Evolutionary conservation across 345 rosid genomes (phyloP).

Genomic region (Eucalyptus virginea): DNA sequence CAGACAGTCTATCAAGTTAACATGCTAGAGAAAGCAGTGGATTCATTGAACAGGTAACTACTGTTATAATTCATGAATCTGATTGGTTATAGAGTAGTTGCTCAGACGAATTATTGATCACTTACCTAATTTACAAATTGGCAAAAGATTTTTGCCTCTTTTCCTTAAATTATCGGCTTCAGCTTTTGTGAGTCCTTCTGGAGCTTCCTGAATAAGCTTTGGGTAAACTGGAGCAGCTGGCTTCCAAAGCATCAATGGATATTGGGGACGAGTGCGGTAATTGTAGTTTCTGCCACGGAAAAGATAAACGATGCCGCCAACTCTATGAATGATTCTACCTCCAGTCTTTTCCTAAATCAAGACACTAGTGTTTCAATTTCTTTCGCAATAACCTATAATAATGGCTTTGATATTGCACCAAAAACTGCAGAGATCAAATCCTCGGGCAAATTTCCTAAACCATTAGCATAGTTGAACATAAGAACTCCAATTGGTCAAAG

Average conservation of each 20-base stretch:
- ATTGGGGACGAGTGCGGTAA: constrained; percentile 63
- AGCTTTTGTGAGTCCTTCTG: constrained; percentile 66
- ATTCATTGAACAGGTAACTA: not conserved
- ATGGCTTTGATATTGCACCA: not conserved
- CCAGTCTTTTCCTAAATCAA: constrained; percentile 62
- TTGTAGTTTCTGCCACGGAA: constrained; percentile 91
- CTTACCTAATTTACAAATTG: constrained; percentile 79
- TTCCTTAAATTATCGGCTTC: constrained; percentile 56
- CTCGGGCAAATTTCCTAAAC: not conserved
- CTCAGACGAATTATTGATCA: not conserved
- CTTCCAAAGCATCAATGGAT: constrained; percentile 92
- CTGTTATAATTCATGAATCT: not conserved
- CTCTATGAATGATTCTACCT: constrained; percentile 68
- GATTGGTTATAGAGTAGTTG: not conserved
- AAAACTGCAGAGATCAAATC: not conserved
- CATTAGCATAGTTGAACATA: not conserved
- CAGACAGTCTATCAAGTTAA: not conserved
- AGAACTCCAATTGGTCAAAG: not conserved
- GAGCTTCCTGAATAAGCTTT: constrained; percentile 85
- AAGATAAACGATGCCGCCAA: constrained; percentile 75
- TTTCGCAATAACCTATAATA: not conserved
- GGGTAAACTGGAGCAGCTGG: constrained; percentile 98
- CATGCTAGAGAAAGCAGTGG: not conserved
- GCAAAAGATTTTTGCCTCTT: constrained; percentile 67
- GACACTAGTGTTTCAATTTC: not conserved